A percentile compares a stretch with the other conserved stretches of the same genome.
These are phyloP conservation scores for Discostella pseudostelligera DNA, from an alignment of 108 stramenopile species.

Conservation along the genomic window DNA sequence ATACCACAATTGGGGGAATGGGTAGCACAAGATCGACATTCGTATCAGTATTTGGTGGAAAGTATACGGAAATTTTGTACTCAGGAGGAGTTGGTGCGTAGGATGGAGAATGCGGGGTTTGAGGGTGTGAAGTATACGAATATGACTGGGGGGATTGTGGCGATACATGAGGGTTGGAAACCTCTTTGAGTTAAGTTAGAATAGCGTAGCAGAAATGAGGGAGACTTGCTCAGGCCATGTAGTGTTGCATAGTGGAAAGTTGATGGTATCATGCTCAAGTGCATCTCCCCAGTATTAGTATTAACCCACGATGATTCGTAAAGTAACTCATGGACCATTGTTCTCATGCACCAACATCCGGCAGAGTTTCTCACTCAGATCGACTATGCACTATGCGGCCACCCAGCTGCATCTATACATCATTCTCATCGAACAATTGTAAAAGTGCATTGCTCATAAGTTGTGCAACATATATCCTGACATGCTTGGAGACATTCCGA, in stretches of 20 bases:
- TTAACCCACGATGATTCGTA: no score
- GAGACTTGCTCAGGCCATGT: no score
- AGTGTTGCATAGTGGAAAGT: background rate
- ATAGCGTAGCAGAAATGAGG: background rate
- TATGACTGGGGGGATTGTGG: slow-evolving; percentile 93
- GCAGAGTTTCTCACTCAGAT: no score
- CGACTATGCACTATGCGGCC: background rate
- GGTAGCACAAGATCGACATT: slow-evolving; percentile 90
- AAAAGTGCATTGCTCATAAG: slow-evolving; percentile 86
- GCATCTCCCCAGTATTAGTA: background rate
- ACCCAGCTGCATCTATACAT: background rate
- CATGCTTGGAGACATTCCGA: slow-evolving; percentile 79
- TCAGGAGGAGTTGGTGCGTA: slow-evolving; percentile 78
- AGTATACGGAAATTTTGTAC: slow-evolving; percentile 95
- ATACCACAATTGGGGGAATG: slow-evolving; percentile 91
- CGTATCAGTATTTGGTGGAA: slow-evolving; percentile 99
- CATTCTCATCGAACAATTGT: slow-evolving; percentile 51
- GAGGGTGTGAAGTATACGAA: slow-evolving; percentile 71
- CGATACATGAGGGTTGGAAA: slow-evolving; percentile 89
- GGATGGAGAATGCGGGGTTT: slow-evolving; percentile 89
- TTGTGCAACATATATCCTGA: slow-evolving; percentile 86
- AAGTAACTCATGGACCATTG: no score
- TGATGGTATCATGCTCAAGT: background rate
- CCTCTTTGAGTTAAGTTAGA: slow-evolving; percentile 39
- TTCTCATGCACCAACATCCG: no score